A percentile compares a stretch with the other conserved stretches of the same genome.
Conservation (phyloP, 495 filamentous ascomycete genomes). For the Corynascus novoguineensis region DNA sequence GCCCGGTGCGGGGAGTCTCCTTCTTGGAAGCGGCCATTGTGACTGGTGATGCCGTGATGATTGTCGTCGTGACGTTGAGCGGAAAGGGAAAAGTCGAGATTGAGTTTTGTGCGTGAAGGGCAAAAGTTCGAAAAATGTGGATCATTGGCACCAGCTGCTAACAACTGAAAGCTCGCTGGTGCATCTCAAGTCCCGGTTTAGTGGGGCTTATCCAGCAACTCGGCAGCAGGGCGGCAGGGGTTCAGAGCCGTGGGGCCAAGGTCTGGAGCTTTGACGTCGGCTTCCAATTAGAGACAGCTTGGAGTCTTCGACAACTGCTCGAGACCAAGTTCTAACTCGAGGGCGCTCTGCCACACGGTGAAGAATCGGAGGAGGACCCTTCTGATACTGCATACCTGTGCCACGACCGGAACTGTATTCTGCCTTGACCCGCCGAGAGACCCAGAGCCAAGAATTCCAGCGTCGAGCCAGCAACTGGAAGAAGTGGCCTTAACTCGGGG, state of each 20-base stretch:
- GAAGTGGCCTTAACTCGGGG: neutral
- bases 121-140: conserved; percentile 17
- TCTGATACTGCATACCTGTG: too few relatives aligned
- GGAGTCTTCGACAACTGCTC: conserved; percentile 1
- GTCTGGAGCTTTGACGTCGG: conserved; percentile 7
- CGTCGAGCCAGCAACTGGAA: too few relatives aligned
- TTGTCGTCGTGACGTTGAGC: conserved; percentile 24
- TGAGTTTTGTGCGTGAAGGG: conserved; percentile 20
- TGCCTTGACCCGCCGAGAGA: too few relatives aligned
- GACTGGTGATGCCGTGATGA: conserved; percentile 18
- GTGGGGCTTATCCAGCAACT: neutral
- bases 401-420: too few relatives aligned
- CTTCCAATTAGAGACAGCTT: conserved; percentile 20
- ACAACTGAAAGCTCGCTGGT: neutral
- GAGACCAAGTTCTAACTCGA: too few relatives aligned
- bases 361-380: too few relatives aligned
- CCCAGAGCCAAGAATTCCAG: too few relatives aligned
- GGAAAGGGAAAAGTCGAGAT: conserved; percentile 5
- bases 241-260: neutral
- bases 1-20: conserved; percentile 21
- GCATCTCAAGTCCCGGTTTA: neutral
- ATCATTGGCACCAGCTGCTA: neutral
- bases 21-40: conserved; percentile 23
- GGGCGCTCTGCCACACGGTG: too few relatives aligned
- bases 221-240: neutral